Evolutionary conservation across 805 yeast genomes (phyloP).

Genomic region (Jamesozyma gamospora): DNA sequence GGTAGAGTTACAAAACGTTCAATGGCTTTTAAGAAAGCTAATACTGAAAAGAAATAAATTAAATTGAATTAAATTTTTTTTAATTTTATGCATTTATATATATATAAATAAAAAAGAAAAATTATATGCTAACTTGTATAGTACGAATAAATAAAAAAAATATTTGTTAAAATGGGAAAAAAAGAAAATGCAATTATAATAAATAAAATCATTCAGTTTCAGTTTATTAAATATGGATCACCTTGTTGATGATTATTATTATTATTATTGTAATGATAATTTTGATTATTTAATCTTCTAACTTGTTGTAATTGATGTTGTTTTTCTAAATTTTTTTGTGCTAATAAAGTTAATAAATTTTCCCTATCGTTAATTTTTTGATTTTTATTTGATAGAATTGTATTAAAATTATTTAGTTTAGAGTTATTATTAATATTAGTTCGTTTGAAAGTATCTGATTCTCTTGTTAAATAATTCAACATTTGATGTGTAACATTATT

Average conservation of each 20-base stretch:
- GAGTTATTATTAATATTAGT: conserved; percentile 1
- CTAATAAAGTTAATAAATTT: conserved; percentile 12
- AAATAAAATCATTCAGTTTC: not conserved
- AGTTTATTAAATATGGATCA: conserved; percentile 14
- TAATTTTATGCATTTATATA: not conserved
- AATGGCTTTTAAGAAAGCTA: conserved; percentile 31
- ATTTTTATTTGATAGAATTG: conserved; percentile 3
- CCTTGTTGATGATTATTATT: conserved; percentile 9
- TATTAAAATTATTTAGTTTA: conserved; percentile 4
- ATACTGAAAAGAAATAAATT: not conserved
- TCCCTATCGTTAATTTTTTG: conserved; percentile 10
- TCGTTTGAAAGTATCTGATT: conserved; percentile 1
- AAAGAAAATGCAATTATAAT: not conserved
- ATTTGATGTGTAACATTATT: conserved; percentile 1
- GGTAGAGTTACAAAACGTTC: conserved; percentile 41
- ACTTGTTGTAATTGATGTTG: conserved; percentile 10
- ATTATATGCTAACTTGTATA: not conserved
- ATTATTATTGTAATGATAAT: conserved; percentile 1
- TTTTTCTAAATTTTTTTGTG: conserved; percentile 15
- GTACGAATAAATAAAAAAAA: not conserved
- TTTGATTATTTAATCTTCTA: conserved; percentile 5
- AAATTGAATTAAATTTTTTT: not conserved
- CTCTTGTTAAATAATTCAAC: not conserved
- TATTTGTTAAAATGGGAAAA: not conserved
- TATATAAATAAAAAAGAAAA: not conserved